Percentiles rank a stretch among this genome's conserved stretches.
These are phyloP conservation scores for Rhodotorula taiwanensis DNA, from an alignment of 768 basidiomycete species.

Conservation along the genomic window DNA sequence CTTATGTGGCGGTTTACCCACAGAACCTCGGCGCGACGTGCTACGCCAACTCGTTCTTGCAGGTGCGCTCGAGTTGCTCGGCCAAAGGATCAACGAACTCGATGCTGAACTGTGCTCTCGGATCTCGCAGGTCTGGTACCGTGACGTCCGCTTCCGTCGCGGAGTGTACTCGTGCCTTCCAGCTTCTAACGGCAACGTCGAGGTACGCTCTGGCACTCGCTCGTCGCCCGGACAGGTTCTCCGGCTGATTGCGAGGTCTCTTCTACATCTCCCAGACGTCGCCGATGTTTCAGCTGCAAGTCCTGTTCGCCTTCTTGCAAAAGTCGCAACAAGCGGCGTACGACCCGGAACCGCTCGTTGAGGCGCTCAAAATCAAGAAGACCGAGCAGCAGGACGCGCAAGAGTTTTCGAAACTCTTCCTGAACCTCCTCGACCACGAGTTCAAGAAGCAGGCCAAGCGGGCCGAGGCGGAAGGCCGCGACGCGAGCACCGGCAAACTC, in stretches of 20 bases:
- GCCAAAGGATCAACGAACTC: too few species aligned
- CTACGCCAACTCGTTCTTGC: slow-evolving; percentile 90
- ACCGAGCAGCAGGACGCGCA: slow-evolving; percentile 94
- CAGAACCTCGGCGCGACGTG: slow-evolving; percentile 96
- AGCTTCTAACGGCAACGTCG: slow-evolving; percentile 51
- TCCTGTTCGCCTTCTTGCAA: slow-evolving; percentile 72
- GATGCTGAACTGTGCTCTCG: background rate
- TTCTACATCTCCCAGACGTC: slow-evolving; percentile 28
- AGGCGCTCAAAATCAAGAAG: slow-evolving; percentile 70
- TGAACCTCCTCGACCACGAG: slow-evolving; percentile 77
- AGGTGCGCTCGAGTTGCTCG: too few species aligned
- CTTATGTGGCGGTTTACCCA: slow-evolving; percentile 8
- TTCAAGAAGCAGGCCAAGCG: slow-evolving; percentile 64
- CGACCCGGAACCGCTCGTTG: slow-evolving; percentile 76
- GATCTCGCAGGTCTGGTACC: slow-evolving; percentile 77
- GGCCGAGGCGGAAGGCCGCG: slow-evolving; percentile 6
- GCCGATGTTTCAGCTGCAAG: slow-evolving; percentile 48
- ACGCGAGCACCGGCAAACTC: slow-evolving; percentile 58
- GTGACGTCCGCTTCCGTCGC: slow-evolving; percentile 69
- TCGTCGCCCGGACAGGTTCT: too few species aligned
- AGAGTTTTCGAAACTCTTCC: slow-evolving; percentile 95
- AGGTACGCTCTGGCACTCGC: slow-evolving; percentile 47
- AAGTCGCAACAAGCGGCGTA: slow-evolving; percentile 62
- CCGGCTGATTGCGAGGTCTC: too few species aligned
- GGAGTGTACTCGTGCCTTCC: slow-evolving; percentile 75